Percentiles rank a stretch among this genome's conserved stretches.
These are phyloP conservation scores for Sugiyamaella novakii DNA, from an alignment of 1,139 yeast species.

Conservation along the genomic window DNA sequence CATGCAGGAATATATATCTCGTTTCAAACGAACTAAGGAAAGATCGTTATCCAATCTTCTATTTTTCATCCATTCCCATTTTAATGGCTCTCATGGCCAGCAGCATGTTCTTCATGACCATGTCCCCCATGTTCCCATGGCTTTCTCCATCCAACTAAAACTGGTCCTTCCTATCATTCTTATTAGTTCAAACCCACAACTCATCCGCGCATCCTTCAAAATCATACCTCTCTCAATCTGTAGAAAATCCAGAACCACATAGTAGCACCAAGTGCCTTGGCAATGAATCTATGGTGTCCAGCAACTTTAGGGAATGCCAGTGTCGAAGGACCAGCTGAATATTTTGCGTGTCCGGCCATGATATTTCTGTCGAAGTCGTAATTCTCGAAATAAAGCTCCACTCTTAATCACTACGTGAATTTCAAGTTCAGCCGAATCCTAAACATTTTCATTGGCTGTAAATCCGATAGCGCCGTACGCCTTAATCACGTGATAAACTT, in stretches of 20 bases:
- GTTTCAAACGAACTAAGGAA: neutral
- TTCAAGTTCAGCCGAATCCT: neutral
- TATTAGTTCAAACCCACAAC: conserved; percentile 19
- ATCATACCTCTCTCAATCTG: conserved; percentile 64
- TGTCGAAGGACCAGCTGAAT: conserved; percentile 41
- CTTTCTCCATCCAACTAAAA: conserved; percentile 46
- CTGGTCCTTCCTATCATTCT: conserved; percentile 42
- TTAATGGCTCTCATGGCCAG: conserved; percentile 14
- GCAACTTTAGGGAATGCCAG: conserved; percentile 42
- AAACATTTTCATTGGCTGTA: conserved; percentile 14
- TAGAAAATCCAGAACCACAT: conserved; percentile 88
- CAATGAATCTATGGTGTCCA: conserved; percentile 54
- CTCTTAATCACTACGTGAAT: neutral
- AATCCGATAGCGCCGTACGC: conserved; percentile 3
- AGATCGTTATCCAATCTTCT: no score
- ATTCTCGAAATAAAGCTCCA: no score
- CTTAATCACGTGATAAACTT: neutral
- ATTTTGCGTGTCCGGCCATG: conserved; percentile 38
- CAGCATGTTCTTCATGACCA: conserved; percentile 31
- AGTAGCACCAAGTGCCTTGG: conserved; percentile 72
- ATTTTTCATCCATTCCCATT: neutral
- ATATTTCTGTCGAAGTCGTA: neutral
- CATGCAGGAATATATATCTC: conserved; percentile 2
- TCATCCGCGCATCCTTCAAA: neutral
- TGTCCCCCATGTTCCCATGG: conserved; percentile 46